These are phyloP conservation scores for Tremellales sp. DNA, from an alignment of 1,284 basidiomycete genomes.

Conservation along the genomic window DNA sequence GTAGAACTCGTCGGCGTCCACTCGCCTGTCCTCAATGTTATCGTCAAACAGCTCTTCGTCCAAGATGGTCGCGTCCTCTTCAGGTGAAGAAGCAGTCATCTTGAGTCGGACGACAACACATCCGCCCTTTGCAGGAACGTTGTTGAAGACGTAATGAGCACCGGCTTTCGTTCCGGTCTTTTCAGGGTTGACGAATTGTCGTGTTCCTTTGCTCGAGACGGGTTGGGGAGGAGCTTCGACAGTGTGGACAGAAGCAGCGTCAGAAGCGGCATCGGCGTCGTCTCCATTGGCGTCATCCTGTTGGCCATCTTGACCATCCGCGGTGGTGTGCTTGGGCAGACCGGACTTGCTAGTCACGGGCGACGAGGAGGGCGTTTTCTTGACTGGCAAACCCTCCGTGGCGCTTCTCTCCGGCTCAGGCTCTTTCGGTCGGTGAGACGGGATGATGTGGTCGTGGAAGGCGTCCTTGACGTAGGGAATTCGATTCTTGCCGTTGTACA, in stretches of 20 bases:
- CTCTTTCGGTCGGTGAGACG: slow-evolving; percentile 65
- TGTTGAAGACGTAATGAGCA: slow-evolving; percentile 81
- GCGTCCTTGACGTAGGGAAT: slow-evolving; percentile 88
- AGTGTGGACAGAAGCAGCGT: slow-evolving; percentile 45
- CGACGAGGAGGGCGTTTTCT: slow-evolving; percentile 21
- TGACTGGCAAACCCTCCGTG: slow-evolving; percentile 18
- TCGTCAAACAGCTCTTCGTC: slow-evolving; percentile 91
- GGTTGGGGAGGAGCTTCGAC: slow-evolving; percentile 44
- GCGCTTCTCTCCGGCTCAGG: slow-evolving; percentile 28
- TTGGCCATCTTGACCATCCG: slow-evolving; percentile 7
- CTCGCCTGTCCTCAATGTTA: slow-evolving; percentile 76
- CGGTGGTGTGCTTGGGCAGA: slow-evolving; percentile 16
- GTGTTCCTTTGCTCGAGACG: slow-evolving; percentile 22
- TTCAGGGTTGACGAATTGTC: slow-evolving; percentile 76
- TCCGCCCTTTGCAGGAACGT: slow-evolving; percentile 86
- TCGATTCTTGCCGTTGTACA: slow-evolving; percentile 83
- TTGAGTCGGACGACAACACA: slow-evolving; percentile 94
- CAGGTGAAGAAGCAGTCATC: slow-evolving; percentile 71
- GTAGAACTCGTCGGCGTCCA: slow-evolving; percentile 97
- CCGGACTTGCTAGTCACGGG: slow-evolving; percentile 23
- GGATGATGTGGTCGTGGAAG: slow-evolving; percentile 97
- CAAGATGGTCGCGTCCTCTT: slow-evolving; percentile 71
- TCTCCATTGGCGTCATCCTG: slow-evolving; percentile 49
- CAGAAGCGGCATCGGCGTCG: no score
- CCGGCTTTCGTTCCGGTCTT: slow-evolving; percentile 86